Base-by-base conservation (phyloP, 495 filamentous ascomycete genomes). In the Penicillium paxilli region DNA sequence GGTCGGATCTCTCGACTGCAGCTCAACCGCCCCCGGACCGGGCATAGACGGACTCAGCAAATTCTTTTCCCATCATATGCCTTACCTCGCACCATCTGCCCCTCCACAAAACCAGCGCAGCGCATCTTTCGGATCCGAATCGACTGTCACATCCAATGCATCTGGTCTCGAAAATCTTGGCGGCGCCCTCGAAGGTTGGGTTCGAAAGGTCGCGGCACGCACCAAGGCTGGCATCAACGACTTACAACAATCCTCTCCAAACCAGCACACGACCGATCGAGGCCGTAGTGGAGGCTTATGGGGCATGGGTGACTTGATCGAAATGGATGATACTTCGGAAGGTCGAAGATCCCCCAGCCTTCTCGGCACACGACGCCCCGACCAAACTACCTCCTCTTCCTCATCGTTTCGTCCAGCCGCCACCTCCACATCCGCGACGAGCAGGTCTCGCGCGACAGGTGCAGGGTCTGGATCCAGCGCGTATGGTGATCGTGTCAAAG, bases 131-230 rank as follows among this genome's bases (percentile, higher is more conserved):
- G 79, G 73, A 54, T 70, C 74, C 53, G 66, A 71, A 56, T 68
- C 78, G 54, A 67, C 75, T 59, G 55, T 67, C 40, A 48, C 59
- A 2, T 74, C 77, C 51, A 71, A 66, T 55, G 64, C 67, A 71
- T 84, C 73, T 1, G 78, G 85, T 1, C 68, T 98, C 5, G 92
- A 96, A 60, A 88, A 91, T 49, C 84, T 95, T 2, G 92, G 91
- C 0, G 86, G 88, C 11, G 88, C 86, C 11, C 81, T 98, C 24
- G 93, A 97, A 68, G 84, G 86, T 6, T 98, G 94, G 91, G 79
- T 97, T 57, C 77, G 91, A 38, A 90, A 87, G 55, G 82, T 93
- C 49, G 89, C 87, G 32, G 81, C 79, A 5, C 69, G 72, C 21
- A 73, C 75, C 1, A 78, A 74, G 44, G 58, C 65, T 16, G 65